Conservation (phyloP, 257 asterid genomes). For the Coffea eugenioides region DNA sequence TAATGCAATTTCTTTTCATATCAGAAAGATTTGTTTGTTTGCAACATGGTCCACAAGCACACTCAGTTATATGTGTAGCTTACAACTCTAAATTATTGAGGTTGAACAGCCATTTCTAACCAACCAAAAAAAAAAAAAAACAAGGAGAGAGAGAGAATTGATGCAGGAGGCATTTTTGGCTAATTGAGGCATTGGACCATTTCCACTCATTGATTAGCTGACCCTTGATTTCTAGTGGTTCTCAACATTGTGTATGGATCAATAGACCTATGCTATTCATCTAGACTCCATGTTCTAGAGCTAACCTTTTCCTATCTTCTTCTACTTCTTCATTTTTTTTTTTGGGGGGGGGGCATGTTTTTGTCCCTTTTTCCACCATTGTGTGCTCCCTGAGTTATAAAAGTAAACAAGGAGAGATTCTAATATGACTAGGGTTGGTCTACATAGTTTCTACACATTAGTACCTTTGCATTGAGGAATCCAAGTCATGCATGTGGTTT, state of each 20-base stretch:
- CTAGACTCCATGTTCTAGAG: background rate
- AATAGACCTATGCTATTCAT: too few relatives aligned
- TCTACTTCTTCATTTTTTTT: too few relatives aligned
- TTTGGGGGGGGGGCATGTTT: too few relatives aligned
- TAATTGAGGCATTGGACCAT: background rate
- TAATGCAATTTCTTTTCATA: background rate
- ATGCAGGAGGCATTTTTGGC: background rate
- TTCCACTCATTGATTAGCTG: background rate
- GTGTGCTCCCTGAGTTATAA: too few relatives aligned
- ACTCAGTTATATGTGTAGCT: background rate
- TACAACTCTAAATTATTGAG: background rate
- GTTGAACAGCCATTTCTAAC: background rate
- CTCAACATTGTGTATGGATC: background rate
- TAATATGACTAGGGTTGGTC: background rate
- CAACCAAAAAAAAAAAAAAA: background rate
- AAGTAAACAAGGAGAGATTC: background rate
- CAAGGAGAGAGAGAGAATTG: background rate
- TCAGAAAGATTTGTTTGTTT: background rate
- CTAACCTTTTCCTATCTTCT: background rate
- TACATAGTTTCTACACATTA: too few relatives aligned
- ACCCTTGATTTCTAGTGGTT: background rate
- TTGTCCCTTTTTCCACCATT: too few relatives aligned
- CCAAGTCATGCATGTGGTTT: too few relatives aligned
- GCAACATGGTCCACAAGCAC: background rate
- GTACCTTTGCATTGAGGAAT: background rate